Percentiles rank a stretch among this genome's conserved stretches.
Conservation (phyloP, 805 yeast genomes). For the Zygotorulaspora florentina region DNA sequence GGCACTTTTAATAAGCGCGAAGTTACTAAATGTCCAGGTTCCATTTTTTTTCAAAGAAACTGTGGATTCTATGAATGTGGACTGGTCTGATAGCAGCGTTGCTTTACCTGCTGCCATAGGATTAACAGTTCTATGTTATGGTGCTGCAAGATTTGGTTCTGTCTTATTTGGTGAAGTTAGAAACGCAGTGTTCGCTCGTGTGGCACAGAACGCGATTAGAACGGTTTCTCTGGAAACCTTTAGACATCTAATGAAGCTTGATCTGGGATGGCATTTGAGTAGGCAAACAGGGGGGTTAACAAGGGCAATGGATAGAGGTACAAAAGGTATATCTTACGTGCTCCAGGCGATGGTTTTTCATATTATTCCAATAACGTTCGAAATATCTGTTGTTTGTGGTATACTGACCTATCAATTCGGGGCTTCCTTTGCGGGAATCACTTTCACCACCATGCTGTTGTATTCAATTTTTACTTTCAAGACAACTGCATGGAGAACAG, state of each 20-base stretch:
- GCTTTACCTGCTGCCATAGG: slow-evolving; percentile 53
- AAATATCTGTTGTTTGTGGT: slow-evolving; percentile 89
- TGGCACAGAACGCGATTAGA: slow-evolving; percentile 90
- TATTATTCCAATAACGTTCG: slow-evolving; percentile 87
- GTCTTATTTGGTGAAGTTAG: slow-evolving; percentile 91
- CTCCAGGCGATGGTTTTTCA: slow-evolving; percentile 97
- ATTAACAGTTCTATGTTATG: slow-evolving; percentile 75
- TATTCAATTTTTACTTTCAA: slow-evolving; percentile 82
- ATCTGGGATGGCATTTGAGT: slow-evolving; percentile 82
- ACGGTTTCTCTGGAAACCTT: slow-evolving; percentile 87
- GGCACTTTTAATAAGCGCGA: slow-evolving; percentile 68
- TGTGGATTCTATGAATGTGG: slow-evolving; percentile 89
- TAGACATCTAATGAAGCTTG: slow-evolving; percentile 74
- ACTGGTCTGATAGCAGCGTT: slow-evolving; percentile 68
- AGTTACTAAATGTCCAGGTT: slow-evolving; percentile 87
- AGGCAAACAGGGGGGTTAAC: slow-evolving; percentile 96
- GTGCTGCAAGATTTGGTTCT: slow-evolving; percentile 91
- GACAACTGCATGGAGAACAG: slow-evolving; percentile 96
- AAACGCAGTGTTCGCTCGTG: slow-evolving; percentile 93
- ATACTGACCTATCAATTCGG: slow-evolving; percentile 93
- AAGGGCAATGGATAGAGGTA: slow-evolving; percentile 95
- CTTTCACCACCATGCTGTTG: slow-evolving; percentile 81
- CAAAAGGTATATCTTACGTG: slow-evolving; percentile 93
- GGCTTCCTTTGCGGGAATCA: slow-evolving; percentile 78
- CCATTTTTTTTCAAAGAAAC: slow-evolving; percentile 90